Percentiles rank a stretch among this genome's conserved stretches.
Conservation (phyloP, 352 stramenopile genomes). For the Pythium periplocum region DNA sequence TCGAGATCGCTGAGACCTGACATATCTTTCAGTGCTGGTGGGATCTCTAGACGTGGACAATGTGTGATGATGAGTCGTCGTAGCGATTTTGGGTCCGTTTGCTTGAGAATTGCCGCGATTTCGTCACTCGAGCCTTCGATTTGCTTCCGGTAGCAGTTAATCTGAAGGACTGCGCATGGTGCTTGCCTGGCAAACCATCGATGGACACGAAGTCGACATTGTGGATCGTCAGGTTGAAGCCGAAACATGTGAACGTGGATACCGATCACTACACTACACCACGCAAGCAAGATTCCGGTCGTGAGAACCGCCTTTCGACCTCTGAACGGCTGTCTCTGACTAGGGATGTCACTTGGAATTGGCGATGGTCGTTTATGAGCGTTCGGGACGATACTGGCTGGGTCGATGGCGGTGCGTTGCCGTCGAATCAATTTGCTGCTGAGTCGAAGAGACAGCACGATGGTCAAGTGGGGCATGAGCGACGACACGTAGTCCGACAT, state of each 20-base stretch:
- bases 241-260: background rate
- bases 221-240: background rate
- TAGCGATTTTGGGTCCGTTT: constrained; percentile 5
- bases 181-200: constrained; percentile 2
- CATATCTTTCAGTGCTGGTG: constrained; percentile 7
- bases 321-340: too few relatives aligned
- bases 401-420: too few relatives aligned
- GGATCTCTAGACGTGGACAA: constrained; percentile 12
- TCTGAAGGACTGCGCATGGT: constrained; percentile 16
- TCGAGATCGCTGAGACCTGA: constrained; percentile 6
- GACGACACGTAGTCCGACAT: constrained; percentile 7
- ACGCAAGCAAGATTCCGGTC: background rate
- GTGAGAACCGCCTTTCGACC: too few relatives aligned
- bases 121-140: constrained; percentile 1
- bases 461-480: constrained; percentile 8
- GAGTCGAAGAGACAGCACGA: constrained; percentile 8
- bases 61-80: constrained; percentile 18
- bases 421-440: constrained; percentile 7
- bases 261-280: background rate
- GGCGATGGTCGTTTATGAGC: too few relatives aligned
- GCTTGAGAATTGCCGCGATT: constrained; percentile 1
- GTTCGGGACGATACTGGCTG: too few relatives aligned
- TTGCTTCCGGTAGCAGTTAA: constrained; percentile 13
- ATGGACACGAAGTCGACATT: constrained; percentile 6
- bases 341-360: too few relatives aligned